Evolutionary conservation across 2,329 filamentous ascomycete genomes (phyloP).

Genomic region (Sporothrix euskadiensis): DNA sequence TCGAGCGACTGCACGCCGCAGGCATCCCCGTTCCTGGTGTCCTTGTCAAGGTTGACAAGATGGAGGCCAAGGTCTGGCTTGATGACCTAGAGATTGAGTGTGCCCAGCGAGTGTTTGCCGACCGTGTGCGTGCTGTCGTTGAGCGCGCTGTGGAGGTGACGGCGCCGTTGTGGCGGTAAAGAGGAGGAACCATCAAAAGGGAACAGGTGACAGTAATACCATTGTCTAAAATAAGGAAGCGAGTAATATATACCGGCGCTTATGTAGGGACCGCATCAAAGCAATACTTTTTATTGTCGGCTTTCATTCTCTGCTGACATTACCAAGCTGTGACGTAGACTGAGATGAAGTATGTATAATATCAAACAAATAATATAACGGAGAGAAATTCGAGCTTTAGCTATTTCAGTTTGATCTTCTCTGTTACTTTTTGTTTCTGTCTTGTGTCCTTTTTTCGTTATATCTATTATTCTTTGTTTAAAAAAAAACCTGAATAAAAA

Average conservation of each 20-base stretch:
- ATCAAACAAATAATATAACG: not conserved
- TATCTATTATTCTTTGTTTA: no score
- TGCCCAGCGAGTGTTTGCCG: conserved; percentile 71
- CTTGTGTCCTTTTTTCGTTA: no score
- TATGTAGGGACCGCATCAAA: not conserved
- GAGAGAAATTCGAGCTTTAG: not conserved
- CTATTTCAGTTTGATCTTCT: not conserved
- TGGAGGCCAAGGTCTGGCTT: conserved; percentile 85
- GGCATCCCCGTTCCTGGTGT: conserved; percentile 91
- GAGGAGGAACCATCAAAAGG: not conserved
- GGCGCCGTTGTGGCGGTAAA: conserved; percentile 66
- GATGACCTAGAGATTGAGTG: conserved; percentile 92
- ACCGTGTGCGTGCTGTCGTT: conserved; percentile 84
- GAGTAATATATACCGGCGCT: not conserved
- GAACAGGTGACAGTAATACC: not conserved
- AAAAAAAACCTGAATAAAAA: no score
- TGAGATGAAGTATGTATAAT: no score
- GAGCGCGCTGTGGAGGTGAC: conserved; percentile 88
- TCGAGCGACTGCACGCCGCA: conserved; percentile 75
- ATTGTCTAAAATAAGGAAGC: not conserved
- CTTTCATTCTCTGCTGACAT: not conserved
- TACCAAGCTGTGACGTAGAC: not conserved
- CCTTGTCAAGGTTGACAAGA: conserved; percentile 82
- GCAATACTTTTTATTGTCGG: not conserved
- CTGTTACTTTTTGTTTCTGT: not conserved